Evolutionary conservation across 208 protist genomes (phyloP), one percentile per base, ranked within the genome.

Genomic region (Sergeia podlipaevii): DNA sequence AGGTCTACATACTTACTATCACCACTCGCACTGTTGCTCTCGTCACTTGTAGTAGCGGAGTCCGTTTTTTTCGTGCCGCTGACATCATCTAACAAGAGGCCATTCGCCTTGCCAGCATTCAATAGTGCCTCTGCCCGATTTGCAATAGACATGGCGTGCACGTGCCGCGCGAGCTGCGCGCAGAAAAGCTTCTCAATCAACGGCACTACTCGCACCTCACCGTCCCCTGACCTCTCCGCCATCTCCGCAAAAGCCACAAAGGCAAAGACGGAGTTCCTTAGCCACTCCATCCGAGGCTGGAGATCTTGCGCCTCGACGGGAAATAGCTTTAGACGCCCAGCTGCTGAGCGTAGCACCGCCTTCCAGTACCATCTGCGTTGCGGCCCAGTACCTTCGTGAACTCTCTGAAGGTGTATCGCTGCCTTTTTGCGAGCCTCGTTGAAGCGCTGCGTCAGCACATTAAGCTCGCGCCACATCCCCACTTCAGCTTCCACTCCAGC

Each of bases 341-440:
- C 30, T 2, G 82, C 72, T 20, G 85, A 87, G 18, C 73, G 69
- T 26, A 90, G 55, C n/a, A 91, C 85, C 2, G 50, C 80, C n/a
- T 71, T 64, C 83, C 85, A 95, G 69, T 93, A 95, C 85, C 89
- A 95, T 23, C 85, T 70, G 26, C 89, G 74, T 69, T 95, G 89
- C 55, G 77, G 74, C 38, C 73, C 52, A 26, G 90, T 74, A 13
- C 89, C 89, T 38, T 86, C 82, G 48, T 91, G 74, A 29, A 89
- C 51, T n/a, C 89, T 75, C 65, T 95, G 66, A 30, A 74, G 64
- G 60, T 92, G 85, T 27, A 44, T 63, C 11, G 81, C 62, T 0
- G 80, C 81, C 36, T 79, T 80, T 34, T 41, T 52, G 6, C 74
- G 65, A 3, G 85, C 89, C 32, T 74, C 61, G 23, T 80, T 60